phyloP scores from a whole-genome alignment of 345 rosid species.

The Lepidium sativum region DNA sequence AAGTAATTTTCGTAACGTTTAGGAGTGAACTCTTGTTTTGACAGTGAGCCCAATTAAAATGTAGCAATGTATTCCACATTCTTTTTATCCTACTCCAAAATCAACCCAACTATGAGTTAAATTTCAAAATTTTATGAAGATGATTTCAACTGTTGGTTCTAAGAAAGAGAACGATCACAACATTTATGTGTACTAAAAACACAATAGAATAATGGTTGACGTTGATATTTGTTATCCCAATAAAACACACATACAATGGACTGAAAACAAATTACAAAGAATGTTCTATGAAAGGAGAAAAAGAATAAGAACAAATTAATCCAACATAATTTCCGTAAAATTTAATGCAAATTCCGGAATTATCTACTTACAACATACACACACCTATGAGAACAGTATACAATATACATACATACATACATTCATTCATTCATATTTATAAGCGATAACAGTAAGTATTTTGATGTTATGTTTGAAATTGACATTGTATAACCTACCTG shows the following conservation, averaged over 20 bases:
- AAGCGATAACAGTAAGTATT: conserved; percentile 9
- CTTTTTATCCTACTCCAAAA: too few species aligned
- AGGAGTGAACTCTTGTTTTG: too few species aligned
- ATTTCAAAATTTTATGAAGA: too few species aligned
- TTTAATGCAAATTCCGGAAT: conserved; percentile 1
- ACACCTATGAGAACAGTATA: conserved; percentile 16
- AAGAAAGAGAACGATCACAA: too few species aligned
- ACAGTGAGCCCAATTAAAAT: too few species aligned
- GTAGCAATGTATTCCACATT: too few species aligned
- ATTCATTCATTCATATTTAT: not conserved
- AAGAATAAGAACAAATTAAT: not conserved
- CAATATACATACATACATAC: conserved; percentile 17
- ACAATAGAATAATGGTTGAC: too few species aligned
- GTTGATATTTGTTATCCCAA: too few species aligned
- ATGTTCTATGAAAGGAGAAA: not conserved
- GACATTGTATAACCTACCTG: conserved; percentile 28
- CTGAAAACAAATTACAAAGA: conserved; percentile 8
- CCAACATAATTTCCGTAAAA: not conserved
- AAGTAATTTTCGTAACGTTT: too few species aligned
- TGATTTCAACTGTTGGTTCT: too few species aligned
- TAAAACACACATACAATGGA: not conserved
- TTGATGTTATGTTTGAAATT: conserved; percentile 18
- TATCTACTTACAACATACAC: conserved; percentile 23
- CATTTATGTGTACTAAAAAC: too few species aligned
- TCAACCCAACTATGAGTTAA: too few species aligned